Evolutionary conservation across 208 protist genomes (phyloP), one percentile per base, ranked within the genome.

Genomic region (Acanthamoeba sp.): DNA sequence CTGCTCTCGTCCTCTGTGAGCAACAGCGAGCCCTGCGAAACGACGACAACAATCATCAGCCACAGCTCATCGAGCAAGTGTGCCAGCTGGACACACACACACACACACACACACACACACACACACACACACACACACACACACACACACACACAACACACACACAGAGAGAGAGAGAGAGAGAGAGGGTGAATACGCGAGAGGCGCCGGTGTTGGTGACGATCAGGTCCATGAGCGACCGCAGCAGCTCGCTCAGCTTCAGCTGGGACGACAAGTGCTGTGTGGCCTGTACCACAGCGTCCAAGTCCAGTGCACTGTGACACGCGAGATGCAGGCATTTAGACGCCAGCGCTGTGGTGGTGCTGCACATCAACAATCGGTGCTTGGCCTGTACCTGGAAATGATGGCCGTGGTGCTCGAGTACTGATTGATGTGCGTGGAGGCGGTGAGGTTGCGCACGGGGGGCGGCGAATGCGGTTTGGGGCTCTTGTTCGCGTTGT

Each of bases 221-320:
- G 22, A 91, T 76, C 29, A 91, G 62, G 22, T 91, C 85, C 85
- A 91, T 66, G 16, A 91, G 40, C 32, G 85, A 64, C 10, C 55
- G 71, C 36, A 91, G 57, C 55, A 91, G 85, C 32, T 91, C 57
- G 59, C 16, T 76, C 6, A 91, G 38, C 6, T 91, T 91, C 20
- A 91, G 85, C 85, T 76, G n/a, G 0, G 85, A 66, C 22, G 85
- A 91, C 29, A 91, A 16, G 38, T 73, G 29, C 10, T 91, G 85
- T 34, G 85, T 76, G 59, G 62, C 62, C 62, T 91, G 59, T 29
- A 91, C 85, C 85, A 91, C 85, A 0, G 59, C 52, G 32, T 91
- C 85, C 29, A 91, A 40, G 55, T 91, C 85, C 6, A 91, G 62
- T 16, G 40, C 85, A 27, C 78, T 84, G n/a, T n/a, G n/a, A n/a